phyloP scores from a whole-genome alignment of 352 stramenopile genomes.

The Phytophthora ohioensis region DNA sequence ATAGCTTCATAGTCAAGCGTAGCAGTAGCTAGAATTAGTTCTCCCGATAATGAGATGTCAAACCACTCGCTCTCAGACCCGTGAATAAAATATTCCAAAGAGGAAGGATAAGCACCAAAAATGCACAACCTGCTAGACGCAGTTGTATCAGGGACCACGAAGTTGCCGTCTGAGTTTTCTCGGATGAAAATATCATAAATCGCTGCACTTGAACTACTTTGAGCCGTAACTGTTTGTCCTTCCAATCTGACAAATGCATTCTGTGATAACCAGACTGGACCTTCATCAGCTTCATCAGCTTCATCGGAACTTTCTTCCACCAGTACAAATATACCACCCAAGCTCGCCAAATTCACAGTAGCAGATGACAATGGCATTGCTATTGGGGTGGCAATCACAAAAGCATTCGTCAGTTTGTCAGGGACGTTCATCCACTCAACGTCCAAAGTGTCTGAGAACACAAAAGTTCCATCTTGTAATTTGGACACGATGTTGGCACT shows the following conservation, averaged over 20 bases:
- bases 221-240: constrained; percentile 23
- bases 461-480: constrained; percentile 16
- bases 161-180: constrained; percentile 7
- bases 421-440: constrained; percentile 31
- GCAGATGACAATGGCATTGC: constrained; percentile 13
- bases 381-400: constrained; percentile 20
- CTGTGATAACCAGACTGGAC: constrained; percentile 21
- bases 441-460: constrained; percentile 28
- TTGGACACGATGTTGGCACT: constrained; percentile 5
- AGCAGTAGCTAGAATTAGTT: constrained; percentile 30
- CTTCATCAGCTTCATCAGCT: too few species aligned
- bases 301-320: constrained; percentile 22
- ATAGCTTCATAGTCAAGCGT: constrained; percentile 56
- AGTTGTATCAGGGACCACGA: constrained; percentile 17
- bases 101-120: constrained; percentile 38
- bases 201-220: constrained; percentile 42
- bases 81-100: constrained; percentile 37
- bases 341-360: constrained; percentile 28
- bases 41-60: constrained; percentile 32
- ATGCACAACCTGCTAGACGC: constrained; percentile 21
- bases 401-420: constrained; percentile 11
- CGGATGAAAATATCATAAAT: constrained; percentile 36
- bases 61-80: constrained; percentile 32
- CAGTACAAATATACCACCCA: constrained; percentile 25
- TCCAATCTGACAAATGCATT: constrained; percentile 20